Percentiles rank a stretch among this genome's conserved stretches.
Evolutionary conservation across 768 basidiomycete species (phyloP).

Genomic region (Lactarius hengduanensis): DNA sequence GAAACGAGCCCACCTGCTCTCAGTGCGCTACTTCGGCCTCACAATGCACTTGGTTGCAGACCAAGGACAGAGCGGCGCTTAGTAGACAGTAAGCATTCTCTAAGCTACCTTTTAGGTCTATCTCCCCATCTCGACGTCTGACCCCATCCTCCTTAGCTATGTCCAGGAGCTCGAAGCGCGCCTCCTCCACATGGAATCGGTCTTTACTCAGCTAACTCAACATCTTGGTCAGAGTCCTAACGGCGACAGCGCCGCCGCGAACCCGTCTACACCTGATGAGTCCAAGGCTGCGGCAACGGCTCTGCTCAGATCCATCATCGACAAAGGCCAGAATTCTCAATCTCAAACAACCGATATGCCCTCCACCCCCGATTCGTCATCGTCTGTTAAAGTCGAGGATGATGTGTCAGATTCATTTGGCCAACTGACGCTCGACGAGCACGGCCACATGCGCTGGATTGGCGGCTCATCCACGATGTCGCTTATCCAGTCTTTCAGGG

Average conservation of each 20-base stretch:
- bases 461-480: conserved; percentile 92
- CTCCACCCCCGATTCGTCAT: conserved; percentile 39
- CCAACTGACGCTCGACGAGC: conserved; percentile 84
- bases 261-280: conserved; percentile 20
- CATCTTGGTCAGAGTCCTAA: conserved; percentile 59
- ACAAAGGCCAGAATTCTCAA: conserved; percentile 27
- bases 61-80: conserved; percentile 85
- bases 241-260: conserved; percentile 28
- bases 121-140: conserved; percentile 12
- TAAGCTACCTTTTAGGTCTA: conserved; percentile 27
- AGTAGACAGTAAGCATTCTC: conserved; percentile 74
- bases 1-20: conserved; percentile 80
- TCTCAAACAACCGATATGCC: conserved; percentile 27
- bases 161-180: conserved; percentile 90
- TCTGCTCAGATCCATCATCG: conserved; percentile 32
- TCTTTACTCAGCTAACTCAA: conserved; percentile 82
- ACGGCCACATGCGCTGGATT: conserved; percentile 90
- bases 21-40: conserved; percentile 75
- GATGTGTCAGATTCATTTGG: conserved; percentile 85
- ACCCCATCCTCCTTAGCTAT: conserved; percentile 50
- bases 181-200: conserved; percentile 80
- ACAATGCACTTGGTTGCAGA: conserved; percentile 86
- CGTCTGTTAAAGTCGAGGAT: conserved; percentile 59
- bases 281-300: conserved; percentile 26
- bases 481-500: conserved; percentile 82